A percentile compares a stretch with the other conserved stretches of the same genome.
These are phyloP conservation scores for Geotrichum aggregatum DNA, from an alignment of 1,139 yeast species.

Conservation along the genomic window DNA sequence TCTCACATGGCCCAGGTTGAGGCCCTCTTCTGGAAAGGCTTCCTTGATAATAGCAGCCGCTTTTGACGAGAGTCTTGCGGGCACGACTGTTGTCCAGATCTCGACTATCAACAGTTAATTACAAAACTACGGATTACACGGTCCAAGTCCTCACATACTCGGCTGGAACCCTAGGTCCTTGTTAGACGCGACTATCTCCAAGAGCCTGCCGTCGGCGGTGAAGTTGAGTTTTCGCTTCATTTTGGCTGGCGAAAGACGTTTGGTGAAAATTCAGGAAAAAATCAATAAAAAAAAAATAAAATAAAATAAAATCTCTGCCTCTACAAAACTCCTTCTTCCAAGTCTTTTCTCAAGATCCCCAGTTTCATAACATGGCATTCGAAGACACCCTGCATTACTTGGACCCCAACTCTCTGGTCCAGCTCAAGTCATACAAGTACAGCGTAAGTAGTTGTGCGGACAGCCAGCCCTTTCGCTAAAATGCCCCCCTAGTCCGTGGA, in stretches of 20 bases:
- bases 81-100: slow-evolving; percentile 52
- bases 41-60: slow-evolving; percentile 36
- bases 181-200: slow-evolving; percentile 15
- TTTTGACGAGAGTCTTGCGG: slow-evolving; percentile 43
- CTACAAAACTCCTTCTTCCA: neutral
- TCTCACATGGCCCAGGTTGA: slow-evolving; percentile 37
- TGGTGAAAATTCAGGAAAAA: neutral
- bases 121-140: neutral
- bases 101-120: slow-evolving; percentile 7
- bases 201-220: slow-evolving; percentile 17
- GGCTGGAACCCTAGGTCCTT: slow-evolving; percentile 14
- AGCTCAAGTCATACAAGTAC: slow-evolving; percentile 18
- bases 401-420: slow-evolving; percentile 17
- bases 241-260: neutral
- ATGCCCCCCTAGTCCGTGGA: slow-evolving; percentile 49
- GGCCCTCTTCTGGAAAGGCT: slow-evolving; percentile 15
- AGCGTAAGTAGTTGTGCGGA: slow-evolving; percentile 11
- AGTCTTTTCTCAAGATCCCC: neutral
- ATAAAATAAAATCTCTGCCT: neutral
- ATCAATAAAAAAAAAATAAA: no score
- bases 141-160: slow-evolving; percentile 2
- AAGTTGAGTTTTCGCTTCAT: slow-evolving; percentile 19
- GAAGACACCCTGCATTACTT: slow-evolving; percentile 24
- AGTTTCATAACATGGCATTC: slow-evolving; percentile 1
- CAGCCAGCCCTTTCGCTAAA: neutral